A percentile compares a stretch with the other conserved stretches of the same genome.
Conservation (phyloP, 1,139 yeast genomes). For the Sugiyamaella sp. region DNA sequence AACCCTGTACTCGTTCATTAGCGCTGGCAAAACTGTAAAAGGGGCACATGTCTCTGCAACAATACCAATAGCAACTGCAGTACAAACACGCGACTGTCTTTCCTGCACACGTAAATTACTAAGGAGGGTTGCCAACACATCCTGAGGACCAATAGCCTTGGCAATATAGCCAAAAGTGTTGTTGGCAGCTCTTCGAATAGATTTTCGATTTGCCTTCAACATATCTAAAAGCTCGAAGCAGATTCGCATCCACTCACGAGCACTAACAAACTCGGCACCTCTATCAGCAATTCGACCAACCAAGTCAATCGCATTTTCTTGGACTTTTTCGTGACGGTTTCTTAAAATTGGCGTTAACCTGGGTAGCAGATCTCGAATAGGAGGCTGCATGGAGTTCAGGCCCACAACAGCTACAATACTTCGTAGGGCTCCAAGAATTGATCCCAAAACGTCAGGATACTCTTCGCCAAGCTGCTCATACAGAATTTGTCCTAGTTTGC, state of each 20-base stretch:
- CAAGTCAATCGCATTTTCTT: conserved; percentile 76
- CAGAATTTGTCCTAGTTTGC: conserved; percentile 71
- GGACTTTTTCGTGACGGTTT: conserved; percentile 90
- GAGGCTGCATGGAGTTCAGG: conserved; percentile 71
- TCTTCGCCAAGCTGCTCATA: conserved; percentile 95
- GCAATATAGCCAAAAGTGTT: conserved; percentile 91
- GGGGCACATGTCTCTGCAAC: conserved; percentile 95
- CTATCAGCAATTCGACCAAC: conserved; percentile 83
- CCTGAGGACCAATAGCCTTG: conserved; percentile 94
- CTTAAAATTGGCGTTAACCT: conserved; percentile 89
- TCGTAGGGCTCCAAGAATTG: conserved; percentile 72
- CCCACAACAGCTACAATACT: conserved; percentile 56
- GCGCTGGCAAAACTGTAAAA: conserved; percentile 91
- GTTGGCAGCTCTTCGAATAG: conserved; percentile 84
- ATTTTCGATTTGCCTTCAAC: conserved; percentile 80
- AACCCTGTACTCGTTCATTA: conserved; percentile 92
- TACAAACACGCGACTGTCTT: conserved; percentile 93
- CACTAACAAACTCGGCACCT: conserved; percentile 85
- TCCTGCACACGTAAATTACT: conserved; percentile 91
- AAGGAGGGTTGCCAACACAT: conserved; percentile 80
- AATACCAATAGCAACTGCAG: conserved; percentile 97
- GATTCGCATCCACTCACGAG: conserved; percentile 97
- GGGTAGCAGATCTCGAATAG: conserved; percentile 80
- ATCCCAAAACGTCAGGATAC: conserved; percentile 90
- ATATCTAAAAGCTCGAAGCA: conserved; percentile 89